These are phyloP conservation scores for Phytophthora hybrid DNA, from an alignment of 352 stramenopile genomes.

Conservation along the genomic window DNA sequence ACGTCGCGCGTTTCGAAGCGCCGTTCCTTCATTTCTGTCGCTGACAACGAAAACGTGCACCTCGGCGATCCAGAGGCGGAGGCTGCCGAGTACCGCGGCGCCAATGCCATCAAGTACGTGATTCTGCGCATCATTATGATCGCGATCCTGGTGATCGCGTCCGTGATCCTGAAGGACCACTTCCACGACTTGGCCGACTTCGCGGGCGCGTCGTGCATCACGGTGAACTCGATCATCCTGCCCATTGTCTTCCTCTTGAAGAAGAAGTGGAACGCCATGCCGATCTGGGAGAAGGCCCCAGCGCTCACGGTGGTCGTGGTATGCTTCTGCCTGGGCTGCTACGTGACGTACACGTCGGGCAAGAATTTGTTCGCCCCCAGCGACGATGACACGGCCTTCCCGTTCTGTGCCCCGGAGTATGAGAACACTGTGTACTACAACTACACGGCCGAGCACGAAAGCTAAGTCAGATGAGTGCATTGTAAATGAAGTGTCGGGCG, in stretches of 20 bases:
- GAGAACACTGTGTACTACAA: constrained; percentile 54
- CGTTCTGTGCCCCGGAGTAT: constrained; percentile 46
- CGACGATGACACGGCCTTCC: constrained; percentile 36
- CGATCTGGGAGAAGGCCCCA: constrained; percentile 41
- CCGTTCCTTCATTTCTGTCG: constrained; percentile 50
- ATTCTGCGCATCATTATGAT: constrained; percentile 49
- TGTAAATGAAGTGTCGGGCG: background rate
- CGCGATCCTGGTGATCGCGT: constrained; percentile 41
- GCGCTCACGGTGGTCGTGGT: constrained; percentile 34
- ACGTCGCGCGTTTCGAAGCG: constrained; percentile 39
- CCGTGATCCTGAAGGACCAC: constrained; percentile 54
- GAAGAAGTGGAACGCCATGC: constrained; percentile 35
- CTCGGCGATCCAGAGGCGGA: constrained; percentile 22
- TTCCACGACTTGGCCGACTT: constrained; percentile 58
- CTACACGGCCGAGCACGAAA: constrained; percentile 44
- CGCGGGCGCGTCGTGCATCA: constrained; percentile 51
- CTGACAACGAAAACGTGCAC: constrained; percentile 47
- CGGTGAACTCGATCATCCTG: constrained; percentile 55
- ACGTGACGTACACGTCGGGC: constrained; percentile 42
- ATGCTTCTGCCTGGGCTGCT: constrained; percentile 43
- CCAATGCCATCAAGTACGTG: constrained; percentile 51
- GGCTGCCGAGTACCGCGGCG: constrained; percentile 43
- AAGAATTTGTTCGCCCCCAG: constrained; percentile 38
- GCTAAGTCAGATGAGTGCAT: constrained; percentile 7
- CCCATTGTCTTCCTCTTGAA: constrained; percentile 53